Percentiles rank a stretch among this genome's conserved stretches.
Evolutionary conservation across 257 asterid species (phyloP).

Genomic region (Nicotiana noctiflora): DNA sequence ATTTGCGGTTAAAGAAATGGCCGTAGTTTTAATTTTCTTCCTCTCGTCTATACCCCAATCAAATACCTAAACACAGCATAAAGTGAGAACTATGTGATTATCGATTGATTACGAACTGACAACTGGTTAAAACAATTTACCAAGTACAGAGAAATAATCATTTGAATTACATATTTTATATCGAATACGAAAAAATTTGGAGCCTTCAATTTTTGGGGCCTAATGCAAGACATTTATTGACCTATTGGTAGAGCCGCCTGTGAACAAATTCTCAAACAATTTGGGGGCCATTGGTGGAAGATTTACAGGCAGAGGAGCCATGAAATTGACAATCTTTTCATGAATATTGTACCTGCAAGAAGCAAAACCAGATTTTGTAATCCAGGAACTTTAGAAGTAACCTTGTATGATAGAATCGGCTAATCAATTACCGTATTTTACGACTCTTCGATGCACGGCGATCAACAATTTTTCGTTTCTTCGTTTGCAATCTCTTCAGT

Average conservation of each 20-base stretch:
- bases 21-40: no score
- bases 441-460: conserved; percentile 96
- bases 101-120: no score
- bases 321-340: conserved; percentile 81
- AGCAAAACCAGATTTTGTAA: neutral
- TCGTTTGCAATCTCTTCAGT: conserved; percentile 59
- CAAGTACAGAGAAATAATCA: neutral
- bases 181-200: neutral
- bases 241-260: neutral
- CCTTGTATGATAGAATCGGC: neutral
- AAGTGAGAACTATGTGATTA: no score
- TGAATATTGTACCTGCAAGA: conserved; percentile 77
- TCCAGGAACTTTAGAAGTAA: neutral
- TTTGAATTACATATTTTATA: neutral
- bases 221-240: neutral
- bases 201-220: neutral
- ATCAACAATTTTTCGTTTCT: conserved; percentile 88
- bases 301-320: conserved; percentile 62
- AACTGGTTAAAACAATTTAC: no score
- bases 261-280: conserved; percentile 56
- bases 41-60: no score
- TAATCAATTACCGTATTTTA: conserved; percentile 58
- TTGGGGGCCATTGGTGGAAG: conserved; percentile 57
- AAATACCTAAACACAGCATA: no score
- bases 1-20: no score